Percentiles rank a stretch among this genome's conserved stretches.
Evolutionary conservation across 2,329 filamentous ascomycete species (phyloP).

Genomic region (Zymoseptoria ardabiliae): DNA sequence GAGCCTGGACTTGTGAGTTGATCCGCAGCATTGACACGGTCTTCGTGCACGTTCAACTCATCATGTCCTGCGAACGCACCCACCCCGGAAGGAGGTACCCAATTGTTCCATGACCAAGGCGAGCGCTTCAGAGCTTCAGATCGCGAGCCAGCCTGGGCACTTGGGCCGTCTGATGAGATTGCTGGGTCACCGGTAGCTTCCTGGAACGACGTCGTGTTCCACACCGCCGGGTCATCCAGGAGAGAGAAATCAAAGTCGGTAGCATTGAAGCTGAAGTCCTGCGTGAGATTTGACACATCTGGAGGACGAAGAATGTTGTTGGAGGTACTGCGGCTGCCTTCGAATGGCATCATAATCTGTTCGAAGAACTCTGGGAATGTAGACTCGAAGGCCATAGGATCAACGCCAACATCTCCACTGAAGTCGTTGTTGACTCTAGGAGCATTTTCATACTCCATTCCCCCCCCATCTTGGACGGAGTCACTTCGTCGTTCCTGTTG

Average conservation of each 20-base stretch:
- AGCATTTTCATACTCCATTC: neutral
- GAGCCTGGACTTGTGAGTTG: slow-evolving; percentile 20
- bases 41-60: slow-evolving; percentile 19
- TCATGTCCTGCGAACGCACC: slow-evolving; percentile 18
- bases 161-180: neutral
- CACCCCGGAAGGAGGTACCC: slow-evolving; percentile 19
- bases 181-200: neutral
- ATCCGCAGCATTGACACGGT: slow-evolving; percentile 15
- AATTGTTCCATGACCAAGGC: slow-evolving; percentile 15
- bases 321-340: neutral
- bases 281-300: slow-evolving; percentile 21
- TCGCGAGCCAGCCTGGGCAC: slow-evolving; percentile 9
- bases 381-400: slow-evolving; percentile 6
- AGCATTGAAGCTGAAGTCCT: slow-evolving; percentile 18
- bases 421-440: neutral
- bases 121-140: slow-evolving; percentile 19
- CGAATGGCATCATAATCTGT: slow-evolving; percentile 24
- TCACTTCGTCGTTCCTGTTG: neutral
- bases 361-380: slow-evolving; percentile 25
- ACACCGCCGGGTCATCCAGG: slow-evolving; percentile 9
- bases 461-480: neutral
- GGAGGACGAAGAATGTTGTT: slow-evolving; percentile 11
- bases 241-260: slow-evolving; percentile 23
- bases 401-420: neutral
- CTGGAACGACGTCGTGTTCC: neutral